phyloP scores from a whole-genome alignment of 2,329 filamentous ascomycete genomes.

The Podosphaera fusca region DNA sequence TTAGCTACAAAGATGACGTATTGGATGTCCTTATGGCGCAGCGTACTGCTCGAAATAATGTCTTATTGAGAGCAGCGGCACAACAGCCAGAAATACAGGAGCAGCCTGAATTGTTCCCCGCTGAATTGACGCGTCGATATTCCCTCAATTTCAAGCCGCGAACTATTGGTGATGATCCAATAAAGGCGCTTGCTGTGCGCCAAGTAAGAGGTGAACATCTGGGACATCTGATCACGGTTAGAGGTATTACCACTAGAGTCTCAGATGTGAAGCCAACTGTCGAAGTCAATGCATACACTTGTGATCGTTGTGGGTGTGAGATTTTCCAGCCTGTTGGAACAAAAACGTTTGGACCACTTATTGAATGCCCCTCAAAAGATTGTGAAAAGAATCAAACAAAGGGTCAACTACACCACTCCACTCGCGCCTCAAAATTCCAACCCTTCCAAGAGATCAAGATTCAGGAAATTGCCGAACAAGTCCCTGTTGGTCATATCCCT shows the following conservation, averaged over 20 bases:
- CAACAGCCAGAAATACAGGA: slow-evolving; percentile 38
- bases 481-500: slow-evolving; percentile 92
- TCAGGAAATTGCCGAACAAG: slow-evolving; percentile 97
- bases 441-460: slow-evolving; percentile 98
- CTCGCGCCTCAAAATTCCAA: slow-evolving; percentile 87
- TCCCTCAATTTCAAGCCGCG: slow-evolving; percentile 89
- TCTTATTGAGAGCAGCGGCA: slow-evolving; percentile 43
- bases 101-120: slow-evolving; percentile 61
- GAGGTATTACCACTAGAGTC: slow-evolving; percentile 82
- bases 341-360: slow-evolving; percentile 73
- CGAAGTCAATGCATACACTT: slow-evolving; percentile 95
- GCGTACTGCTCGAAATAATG: slow-evolving; percentile 65
- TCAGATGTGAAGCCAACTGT: slow-evolving; percentile 95
- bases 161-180: slow-evolving; percentile 40
- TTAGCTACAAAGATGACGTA: slow-evolving; percentile 86
- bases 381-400: slow-evolving; percentile 80
- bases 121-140: slow-evolving; percentile 80
- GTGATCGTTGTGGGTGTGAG: slow-evolving; percentile 86
- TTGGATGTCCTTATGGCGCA: slow-evolving; percentile 92
- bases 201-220: slow-evolving; percentile 84
- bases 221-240: slow-evolving; percentile 77
- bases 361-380: slow-evolving; percentile 70
- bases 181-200: slow-evolving; percentile 61
- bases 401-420: slow-evolving; percentile 80
- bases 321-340: slow-evolving; percentile 90